Evolutionary conservation across 78 protist genomes (phyloP).

Genomic region (Diacronema lutheri): DNA sequence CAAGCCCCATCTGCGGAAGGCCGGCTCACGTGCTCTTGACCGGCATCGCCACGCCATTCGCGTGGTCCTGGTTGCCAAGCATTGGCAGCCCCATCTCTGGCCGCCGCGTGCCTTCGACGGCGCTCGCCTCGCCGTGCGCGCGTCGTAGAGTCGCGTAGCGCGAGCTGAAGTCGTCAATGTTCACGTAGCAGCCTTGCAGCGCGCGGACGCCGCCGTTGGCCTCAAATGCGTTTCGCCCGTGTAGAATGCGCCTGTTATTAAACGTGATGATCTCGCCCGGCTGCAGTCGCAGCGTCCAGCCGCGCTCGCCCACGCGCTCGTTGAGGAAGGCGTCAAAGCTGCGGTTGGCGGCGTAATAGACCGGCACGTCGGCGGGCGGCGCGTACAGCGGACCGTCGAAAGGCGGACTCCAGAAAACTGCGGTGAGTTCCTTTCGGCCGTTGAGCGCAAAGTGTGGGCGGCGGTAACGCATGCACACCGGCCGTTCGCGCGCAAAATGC

Average conservation of each 20-base stretch:
- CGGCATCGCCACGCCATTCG: too few relatives aligned
- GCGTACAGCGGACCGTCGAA: slow-evolving; percentile 16
- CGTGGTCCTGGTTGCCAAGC: too few relatives aligned
- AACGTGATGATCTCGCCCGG: background rate
- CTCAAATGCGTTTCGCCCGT: background rate
- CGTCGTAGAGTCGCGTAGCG: too few relatives aligned
- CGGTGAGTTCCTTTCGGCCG: background rate
- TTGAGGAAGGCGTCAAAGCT: background rate
- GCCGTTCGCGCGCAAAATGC: too few relatives aligned
- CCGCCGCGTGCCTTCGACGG: too few relatives aligned
- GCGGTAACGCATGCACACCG: background rate
- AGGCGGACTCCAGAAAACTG: slow-evolving; percentile 33
- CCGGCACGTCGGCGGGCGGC: background rate
- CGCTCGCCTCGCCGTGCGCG: too few relatives aligned
- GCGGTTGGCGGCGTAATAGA: background rate
- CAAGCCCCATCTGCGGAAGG: too few relatives aligned
- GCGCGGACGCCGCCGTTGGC: background rate
- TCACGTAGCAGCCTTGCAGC: slow-evolving; percentile 1
- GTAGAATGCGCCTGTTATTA: slow-evolving; percentile 6
- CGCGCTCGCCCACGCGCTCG: background rate
- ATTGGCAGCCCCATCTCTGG: too few relatives aligned
- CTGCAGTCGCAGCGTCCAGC: background rate
- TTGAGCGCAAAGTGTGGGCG: slow-evolving; percentile 16
- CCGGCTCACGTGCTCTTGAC: too few relatives aligned
- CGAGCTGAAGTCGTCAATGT: slow-evolving; percentile 26